Evolutionary conservation across 192 early-diverging fungal genomes (phyloP), one percentile per base, ranked within the genome.

Genomic region (Podila horticola): DNA sequence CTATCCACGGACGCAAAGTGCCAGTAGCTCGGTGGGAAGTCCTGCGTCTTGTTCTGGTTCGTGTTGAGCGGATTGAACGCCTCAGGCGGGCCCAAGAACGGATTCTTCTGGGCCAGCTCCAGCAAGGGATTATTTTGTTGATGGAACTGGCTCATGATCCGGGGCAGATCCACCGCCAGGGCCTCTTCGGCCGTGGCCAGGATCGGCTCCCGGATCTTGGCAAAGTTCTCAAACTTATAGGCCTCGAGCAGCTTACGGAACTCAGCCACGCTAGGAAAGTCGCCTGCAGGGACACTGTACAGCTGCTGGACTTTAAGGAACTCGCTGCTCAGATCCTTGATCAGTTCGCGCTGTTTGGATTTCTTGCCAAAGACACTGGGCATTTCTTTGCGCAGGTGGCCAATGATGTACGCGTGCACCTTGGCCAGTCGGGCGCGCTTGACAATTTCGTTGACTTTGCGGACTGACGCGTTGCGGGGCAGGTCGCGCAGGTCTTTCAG

Each of bases 361-460:
- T 88, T 90, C 62, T 94, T 94, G 59, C 93, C 94, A 87, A 94
- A 95, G 83, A 96, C 88, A 13, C 85, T 62, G 2, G 95, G 96
- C 91, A 97, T 93, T 74, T 94, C 91, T 71, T 90, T 88, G 36
- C 90, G 89, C 36, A 97, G 76, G 67, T 96, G 92, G 34, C 93
- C 90, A 58, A 96, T 92, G 61, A 97, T 95, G 52, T 94, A 86
- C 15, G 93, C 95, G 69, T 97, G 96, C 1, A 96, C 95, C 28
- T 86, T 83, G 19, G 94, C 94, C 73, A 94, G 82, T 11, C 93
- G 82, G 0, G 95, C 92, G 13, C 95, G 89, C 73, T 96, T 96
- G 59, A 96, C 95, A 67, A 97, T 96, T 64, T 97, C 95, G 74
- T 97, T 97, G 66, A 97, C 90, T 52, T 95, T 93, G 8, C 95